These are phyloP conservation scores for Caloboletus firmus DNA, from an alignment of 1,284 basidiomycete genomes.

Conservation along the genomic window DNA sequence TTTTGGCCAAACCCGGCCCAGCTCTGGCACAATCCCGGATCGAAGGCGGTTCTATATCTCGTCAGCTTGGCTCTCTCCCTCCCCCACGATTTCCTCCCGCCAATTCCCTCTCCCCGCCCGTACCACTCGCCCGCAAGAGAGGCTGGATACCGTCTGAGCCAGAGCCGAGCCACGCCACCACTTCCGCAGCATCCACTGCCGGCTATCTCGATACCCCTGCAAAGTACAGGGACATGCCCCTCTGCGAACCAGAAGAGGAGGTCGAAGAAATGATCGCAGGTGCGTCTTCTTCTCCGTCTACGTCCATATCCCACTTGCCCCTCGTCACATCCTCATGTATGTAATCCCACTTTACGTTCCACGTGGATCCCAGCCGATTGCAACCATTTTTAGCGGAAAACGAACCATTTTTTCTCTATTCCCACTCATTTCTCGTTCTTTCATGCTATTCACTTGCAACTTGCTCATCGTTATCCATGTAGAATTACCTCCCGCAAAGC, in stretches of 20 bases:
- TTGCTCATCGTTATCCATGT: slow-evolving; percentile 41
- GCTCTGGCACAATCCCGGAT: slow-evolving; percentile 23
- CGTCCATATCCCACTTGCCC: neutral
- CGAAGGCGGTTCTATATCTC: slow-evolving; percentile 19
- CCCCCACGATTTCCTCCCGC: slow-evolving; percentile 23
- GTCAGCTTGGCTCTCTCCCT: slow-evolving; percentile 25
- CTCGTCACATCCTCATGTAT: slow-evolving; percentile 15
- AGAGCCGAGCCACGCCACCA: slow-evolving; percentile 52
- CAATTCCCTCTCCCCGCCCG: slow-evolving; percentile 28
- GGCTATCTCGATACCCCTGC: slow-evolving; percentile 68
- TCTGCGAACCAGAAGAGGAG: slow-evolving; percentile 37
- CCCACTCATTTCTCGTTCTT: slow-evolving; percentile 26
- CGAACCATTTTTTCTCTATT: slow-evolving; percentile 16
- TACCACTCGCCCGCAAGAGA: slow-evolving; percentile 55
- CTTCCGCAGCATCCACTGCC: slow-evolving; percentile 50
- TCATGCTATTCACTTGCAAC: slow-evolving; percentile 35
- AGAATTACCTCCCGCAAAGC: slow-evolving; percentile 57
- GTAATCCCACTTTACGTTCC: slow-evolving; percentile 27
- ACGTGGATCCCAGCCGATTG: slow-evolving; percentile 22
- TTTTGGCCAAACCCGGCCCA: slow-evolving; percentile 36
- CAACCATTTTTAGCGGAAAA: slow-evolving; percentile 11
- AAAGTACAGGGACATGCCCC: slow-evolving; percentile 55
- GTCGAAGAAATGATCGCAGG: slow-evolving; percentile 50
- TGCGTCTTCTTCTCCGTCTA: slow-evolving; percentile 34
- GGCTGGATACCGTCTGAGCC: slow-evolving; percentile 66